Evolutionary conservation across 2,329 filamentous ascomycete genomes (phyloP).

Genomic region (Acephala macrosclerotiorum): DNA sequence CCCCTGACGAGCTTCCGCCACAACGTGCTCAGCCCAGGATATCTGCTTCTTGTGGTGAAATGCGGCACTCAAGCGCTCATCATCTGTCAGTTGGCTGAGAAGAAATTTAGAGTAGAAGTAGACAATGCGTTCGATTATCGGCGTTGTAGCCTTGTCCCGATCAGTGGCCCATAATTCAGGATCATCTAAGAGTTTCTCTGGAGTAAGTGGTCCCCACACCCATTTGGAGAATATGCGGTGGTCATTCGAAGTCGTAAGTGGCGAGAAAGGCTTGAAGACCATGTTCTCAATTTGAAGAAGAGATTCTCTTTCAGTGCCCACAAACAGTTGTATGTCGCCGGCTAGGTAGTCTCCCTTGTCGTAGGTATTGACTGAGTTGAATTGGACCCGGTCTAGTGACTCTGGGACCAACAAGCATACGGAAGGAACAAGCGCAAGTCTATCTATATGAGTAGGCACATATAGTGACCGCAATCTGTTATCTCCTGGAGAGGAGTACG

Average conservation of each 20-base stretch:
- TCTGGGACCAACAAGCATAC: background rate
- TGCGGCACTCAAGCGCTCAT: background rate
- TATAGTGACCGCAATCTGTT: background rate
- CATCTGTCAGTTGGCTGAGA: background rate
- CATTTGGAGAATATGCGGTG: slow-evolving; percentile 1
- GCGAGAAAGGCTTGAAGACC: background rate
- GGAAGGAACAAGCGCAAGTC: background rate
- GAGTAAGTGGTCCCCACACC: background rate
- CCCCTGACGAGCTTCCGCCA: background rate
- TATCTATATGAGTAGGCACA: background rate
- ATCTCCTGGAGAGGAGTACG: background rate
- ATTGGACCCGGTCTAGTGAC: background rate
- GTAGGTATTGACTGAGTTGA: background rate
- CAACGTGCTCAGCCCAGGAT: background rate
- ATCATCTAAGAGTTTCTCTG: slow-evolving; percentile 2
- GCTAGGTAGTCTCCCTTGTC: background rate
- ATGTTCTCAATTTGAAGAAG: slow-evolving; percentile 4
- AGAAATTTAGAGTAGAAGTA: slow-evolving; percentile 8
- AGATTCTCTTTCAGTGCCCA: background rate
- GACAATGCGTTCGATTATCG: background rate
- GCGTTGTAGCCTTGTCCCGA: background rate
- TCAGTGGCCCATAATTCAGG: background rate
- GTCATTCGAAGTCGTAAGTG: background rate
- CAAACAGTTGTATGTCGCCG: slow-evolving; percentile 5
- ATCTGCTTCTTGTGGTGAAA: background rate